Percentiles rank a stretch among this genome's conserved stretches.
phyloP scores from a whole-genome alignment of 805 yeast species.

The Cyberlindnera maritima region DNA sequence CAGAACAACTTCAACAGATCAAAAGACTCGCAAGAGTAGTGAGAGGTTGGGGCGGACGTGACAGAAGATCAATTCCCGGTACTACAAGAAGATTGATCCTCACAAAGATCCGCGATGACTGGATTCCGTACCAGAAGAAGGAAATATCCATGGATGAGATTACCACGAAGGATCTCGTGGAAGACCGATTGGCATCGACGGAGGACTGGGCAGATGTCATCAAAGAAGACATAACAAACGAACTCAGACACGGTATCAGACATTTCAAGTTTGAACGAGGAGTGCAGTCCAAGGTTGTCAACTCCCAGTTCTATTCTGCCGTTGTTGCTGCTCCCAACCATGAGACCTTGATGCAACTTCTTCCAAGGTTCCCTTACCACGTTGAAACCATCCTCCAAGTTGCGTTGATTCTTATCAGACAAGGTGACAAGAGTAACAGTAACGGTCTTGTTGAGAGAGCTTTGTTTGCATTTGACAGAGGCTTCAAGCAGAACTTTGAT shows the following conservation, averaged over 20 bases:
- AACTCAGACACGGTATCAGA: conserved; percentile 44
- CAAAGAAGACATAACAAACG: conserved; percentile 36
- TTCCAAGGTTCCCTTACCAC: conserved; percentile 68
- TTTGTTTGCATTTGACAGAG: conserved; percentile 75
- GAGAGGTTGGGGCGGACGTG: conserved; percentile 84
- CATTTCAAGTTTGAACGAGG: conserved; percentile 52
- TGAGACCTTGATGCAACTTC: conserved; percentile 55
- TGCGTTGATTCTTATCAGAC: conserved; percentile 68
- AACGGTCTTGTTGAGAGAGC: conserved; percentile 76
- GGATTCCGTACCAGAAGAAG: conserved; percentile 68
- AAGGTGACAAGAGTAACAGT: conserved; percentile 68
- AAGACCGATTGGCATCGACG: conserved; percentile 30
- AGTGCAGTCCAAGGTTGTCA: conserved; percentile 33
- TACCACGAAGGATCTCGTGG: conserved; percentile 35
- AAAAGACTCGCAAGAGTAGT: conserved; percentile 49
- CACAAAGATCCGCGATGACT: conserved; percentile 74
- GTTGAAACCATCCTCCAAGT: conserved; percentile 77
- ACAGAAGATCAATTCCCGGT: conserved; percentile 72
- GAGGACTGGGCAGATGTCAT: conserved; percentile 51
- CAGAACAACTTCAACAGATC: conserved; percentile 64
- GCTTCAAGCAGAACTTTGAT: conserved; percentile 57
- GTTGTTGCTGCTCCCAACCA: conserved; percentile 77
- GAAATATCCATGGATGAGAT: conserved; percentile 62
- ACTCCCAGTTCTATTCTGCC: conserved; percentile 55
- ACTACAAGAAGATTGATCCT: conserved; percentile 62